Evolutionary conservation across 177 flowering plant species (phyloP), one percentile per base, ranked within the genome.

Genomic region (Telopea speciosissima): DNA sequence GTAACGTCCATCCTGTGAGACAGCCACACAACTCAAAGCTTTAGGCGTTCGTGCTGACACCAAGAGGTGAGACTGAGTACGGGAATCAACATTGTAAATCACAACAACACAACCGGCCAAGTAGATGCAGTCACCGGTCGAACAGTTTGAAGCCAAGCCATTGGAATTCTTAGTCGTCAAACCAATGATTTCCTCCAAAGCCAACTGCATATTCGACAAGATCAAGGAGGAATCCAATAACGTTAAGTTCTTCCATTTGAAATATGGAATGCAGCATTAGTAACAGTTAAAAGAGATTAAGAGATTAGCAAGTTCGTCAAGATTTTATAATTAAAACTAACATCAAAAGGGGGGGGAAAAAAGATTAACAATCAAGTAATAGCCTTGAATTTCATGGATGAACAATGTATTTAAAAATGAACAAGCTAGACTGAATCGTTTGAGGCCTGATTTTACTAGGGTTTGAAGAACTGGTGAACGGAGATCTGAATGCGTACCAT

Each of bases 91-190:
- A 69, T 89, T 74, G 77, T 85, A 85, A 44, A 86, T 80, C 75
- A 89, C 93, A 40, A 77, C 88, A 14, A 85, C 89, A 72, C 91
- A 90, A 14, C 92, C 93, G 1, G 93, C 96, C 65, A 83, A 54
- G 64, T 88, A 90, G 6, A 76, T 87, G 63, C 88, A 90, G 3
- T 79, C 83, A 6, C 82, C 72, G 3, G 71, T 78, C 24, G 65
- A 70, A 13, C n/a, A 22, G 68, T 76, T 83, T 23, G 88, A 83
- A 21, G 87, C 86, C 82, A 90, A 73, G 66, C 93, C 96, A 62
- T 81, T 90, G 23, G 80, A 80, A 59, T 81, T 84, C 75, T 79
- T 88, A 8, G 85, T 77, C 0, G 91, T 89, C 70, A 89, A 67
- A 11, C 91, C 93, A 49, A 87, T 84, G 11, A 86, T 75, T 72